A percentile compares a stretch with the other conserved stretches of the same genome.
Conservation (phyloP, 2,329 filamentous ascomycete species). For the Trichophaea hybrida region DNA sequence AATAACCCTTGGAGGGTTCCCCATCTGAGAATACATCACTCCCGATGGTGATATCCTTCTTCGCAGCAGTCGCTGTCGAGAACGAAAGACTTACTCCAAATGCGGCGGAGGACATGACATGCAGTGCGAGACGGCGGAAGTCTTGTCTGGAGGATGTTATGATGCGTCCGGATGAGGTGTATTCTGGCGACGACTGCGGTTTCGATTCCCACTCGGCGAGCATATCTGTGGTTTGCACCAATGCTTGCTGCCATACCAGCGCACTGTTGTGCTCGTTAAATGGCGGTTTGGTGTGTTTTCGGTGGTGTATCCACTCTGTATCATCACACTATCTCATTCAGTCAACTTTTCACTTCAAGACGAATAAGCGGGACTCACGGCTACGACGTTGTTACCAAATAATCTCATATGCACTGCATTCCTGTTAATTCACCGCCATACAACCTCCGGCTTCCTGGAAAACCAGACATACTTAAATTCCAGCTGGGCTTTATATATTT, state of each 20-base stretch:
- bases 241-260: conserved; percentile 7
- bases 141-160: not conserved
- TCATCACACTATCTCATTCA: conserved; percentile 43
- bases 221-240: conserved; percentile 7
- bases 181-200: not conserved
- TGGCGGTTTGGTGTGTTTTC: conserved; percentile 54
- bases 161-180: not conserved
- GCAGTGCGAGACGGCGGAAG: not conserved
- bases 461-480: not conserved
- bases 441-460: not conserved
- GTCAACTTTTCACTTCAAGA: not conserved
- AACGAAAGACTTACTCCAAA: conserved; percentile 10
- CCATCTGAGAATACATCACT: not conserved
- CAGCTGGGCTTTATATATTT: not conserved
- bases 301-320: conserved; percentile 53
- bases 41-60: not conserved
- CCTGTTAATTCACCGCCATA: not conserved
- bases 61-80: not conserved
- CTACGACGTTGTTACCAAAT: conserved; percentile 58
- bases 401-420: conserved; percentile 32
- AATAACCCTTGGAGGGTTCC: not conserved
- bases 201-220: conserved; percentile 1
- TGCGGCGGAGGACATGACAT: conserved; percentile 1
- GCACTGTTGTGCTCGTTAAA: conserved; percentile 64
- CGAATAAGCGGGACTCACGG: conserved; percentile 23